These are phyloP conservation scores for Pyrus hybrid DNA, from an alignment of 331 rosid species.

Conservation along the genomic window DNA sequence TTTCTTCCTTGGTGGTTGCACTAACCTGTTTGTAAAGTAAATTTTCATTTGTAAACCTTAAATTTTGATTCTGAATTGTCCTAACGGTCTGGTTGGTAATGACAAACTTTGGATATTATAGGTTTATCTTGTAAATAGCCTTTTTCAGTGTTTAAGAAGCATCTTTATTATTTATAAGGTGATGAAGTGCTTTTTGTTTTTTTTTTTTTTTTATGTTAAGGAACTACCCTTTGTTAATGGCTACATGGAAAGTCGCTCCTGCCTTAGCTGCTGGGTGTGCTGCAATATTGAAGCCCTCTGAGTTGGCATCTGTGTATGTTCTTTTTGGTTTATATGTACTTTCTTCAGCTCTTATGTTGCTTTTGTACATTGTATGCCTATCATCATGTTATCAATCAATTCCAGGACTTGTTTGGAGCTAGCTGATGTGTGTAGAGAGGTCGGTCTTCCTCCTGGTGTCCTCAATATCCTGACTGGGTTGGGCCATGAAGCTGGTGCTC, in stretches of 20 bases:
- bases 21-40: background rate
- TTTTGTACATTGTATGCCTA: background rate
- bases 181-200: background rate
- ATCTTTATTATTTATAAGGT: background rate
- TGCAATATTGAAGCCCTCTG: conserved; percentile 92
- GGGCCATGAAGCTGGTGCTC: conserved; percentile 97
- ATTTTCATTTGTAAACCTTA: background rate
- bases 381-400: conserved; percentile 9
- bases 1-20: background rate
- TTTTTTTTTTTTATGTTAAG: conserved; percentile 31
- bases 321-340: conserved; percentile 15
- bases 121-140: background rate
- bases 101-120: background rate
- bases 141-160: background rate
- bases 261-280: conserved; percentile 98
- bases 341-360: conserved; percentile 1
- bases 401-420: conserved; percentile 91
- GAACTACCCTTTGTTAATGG: conserved; percentile 93
- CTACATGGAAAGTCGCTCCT: conserved; percentile 98
- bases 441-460: conserved; percentile 22
- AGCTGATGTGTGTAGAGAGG: conserved; percentile 65
- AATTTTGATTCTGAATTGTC: background rate
- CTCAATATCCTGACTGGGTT: conserved; percentile 79
- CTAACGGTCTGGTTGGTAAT: background rate
- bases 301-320: conserved; percentile 81